These are phyloP conservation scores for Pestalotiopsis sp. DNA, from an alignment of 2,329 filamentous ascomycete genomes.

Conservation along the genomic window DNA sequence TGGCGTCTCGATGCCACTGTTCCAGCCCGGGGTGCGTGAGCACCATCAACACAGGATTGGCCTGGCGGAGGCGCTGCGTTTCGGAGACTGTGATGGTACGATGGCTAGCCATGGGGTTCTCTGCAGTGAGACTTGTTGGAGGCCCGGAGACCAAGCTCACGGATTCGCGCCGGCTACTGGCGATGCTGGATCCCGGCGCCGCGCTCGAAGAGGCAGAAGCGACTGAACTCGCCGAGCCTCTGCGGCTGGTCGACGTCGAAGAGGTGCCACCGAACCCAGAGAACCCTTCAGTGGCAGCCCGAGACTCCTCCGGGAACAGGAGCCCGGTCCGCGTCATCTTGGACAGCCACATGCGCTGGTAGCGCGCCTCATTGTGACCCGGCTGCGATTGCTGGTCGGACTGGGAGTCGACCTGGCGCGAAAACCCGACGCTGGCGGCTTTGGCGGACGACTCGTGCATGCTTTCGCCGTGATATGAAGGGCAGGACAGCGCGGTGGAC, in stretches of 20 bases:
- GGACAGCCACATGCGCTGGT: slow-evolving; percentile 35
- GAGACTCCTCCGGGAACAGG: slow-evolving; percentile 34
- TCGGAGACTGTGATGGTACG: slow-evolving; percentile 18
- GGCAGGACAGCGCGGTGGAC: slow-evolving; percentile 27
- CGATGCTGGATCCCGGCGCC: slow-evolving; percentile 6
- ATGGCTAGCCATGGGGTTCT: background rate
- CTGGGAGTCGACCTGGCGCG: background rate
- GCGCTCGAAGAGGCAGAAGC: slow-evolving; percentile 15
- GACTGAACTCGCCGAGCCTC: slow-evolving; percentile 27
- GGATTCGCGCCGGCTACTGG: background rate
- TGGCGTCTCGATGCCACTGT: slow-evolving; percentile 30
- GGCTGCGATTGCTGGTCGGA: background rate
- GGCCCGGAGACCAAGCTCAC: background rate
- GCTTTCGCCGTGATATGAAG: slow-evolving; percentile 32
- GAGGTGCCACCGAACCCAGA: slow-evolving; percentile 29
- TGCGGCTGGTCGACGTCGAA: slow-evolving; percentile 27
- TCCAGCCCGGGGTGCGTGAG: slow-evolving; percentile 33
- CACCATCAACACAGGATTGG: slow-evolving; percentile 32
- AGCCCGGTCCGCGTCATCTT: slow-evolving; percentile 34
- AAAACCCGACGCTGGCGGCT: slow-evolving; percentile 25
- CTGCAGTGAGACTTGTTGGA: background rate
- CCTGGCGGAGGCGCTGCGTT: slow-evolving; percentile 20
- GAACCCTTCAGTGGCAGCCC: slow-evolving; percentile 31
- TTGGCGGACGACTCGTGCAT: slow-evolving; percentile 33
- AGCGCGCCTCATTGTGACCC: slow-evolving; percentile 27